Conservation (phyloP, 2,329 filamentous ascomycete genomes). For the Sclerotinia nivalis region DNA sequence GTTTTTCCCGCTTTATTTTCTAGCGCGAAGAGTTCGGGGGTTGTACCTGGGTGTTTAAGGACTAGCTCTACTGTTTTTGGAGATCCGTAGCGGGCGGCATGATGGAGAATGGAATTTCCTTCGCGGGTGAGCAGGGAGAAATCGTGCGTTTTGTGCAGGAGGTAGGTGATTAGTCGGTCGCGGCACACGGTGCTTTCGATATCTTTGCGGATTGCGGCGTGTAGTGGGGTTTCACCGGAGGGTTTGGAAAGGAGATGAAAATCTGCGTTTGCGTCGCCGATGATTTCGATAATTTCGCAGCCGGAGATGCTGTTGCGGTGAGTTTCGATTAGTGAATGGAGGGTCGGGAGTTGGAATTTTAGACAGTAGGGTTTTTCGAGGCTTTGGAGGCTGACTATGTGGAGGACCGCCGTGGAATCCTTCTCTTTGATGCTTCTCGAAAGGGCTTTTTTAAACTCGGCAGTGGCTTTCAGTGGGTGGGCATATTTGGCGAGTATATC, state of each 20-base stretch:
- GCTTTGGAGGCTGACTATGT: neutral
- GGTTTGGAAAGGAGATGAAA: constrained; percentile 2
- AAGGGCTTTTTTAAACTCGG: constrained; percentile 1
- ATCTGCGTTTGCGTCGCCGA: neutral
- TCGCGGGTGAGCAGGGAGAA: neutral
- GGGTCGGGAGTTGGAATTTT: constrained; percentile 3
- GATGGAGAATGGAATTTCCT: constrained; percentile 9
- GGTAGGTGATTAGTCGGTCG: neutral
- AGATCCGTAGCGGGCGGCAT: neutral
- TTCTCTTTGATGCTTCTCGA: constrained; percentile 1
- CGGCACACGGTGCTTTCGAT: neutral
- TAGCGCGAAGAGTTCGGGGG: neutral
- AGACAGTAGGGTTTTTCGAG: neutral
- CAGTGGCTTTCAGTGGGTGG: neutral
- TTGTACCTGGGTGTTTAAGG: neutral
- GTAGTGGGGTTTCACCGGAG: constrained; percentile 7
- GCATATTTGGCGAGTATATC: neutral
- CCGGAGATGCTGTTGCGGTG: neutral
- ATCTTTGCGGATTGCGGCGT: constrained; percentile 4
- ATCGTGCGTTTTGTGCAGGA: constrained; percentile 1
- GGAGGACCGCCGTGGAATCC: neutral
- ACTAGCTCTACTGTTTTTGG: neutral
- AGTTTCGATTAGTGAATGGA: constrained; percentile 13
- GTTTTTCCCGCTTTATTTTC: constrained; percentile 6
- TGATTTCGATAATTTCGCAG: neutral